Percentiles rank a stretch among this genome's conserved stretches.
Conservation (phyloP, 1,139 yeast species). For the Geotrichum macrosporum region DNA sequence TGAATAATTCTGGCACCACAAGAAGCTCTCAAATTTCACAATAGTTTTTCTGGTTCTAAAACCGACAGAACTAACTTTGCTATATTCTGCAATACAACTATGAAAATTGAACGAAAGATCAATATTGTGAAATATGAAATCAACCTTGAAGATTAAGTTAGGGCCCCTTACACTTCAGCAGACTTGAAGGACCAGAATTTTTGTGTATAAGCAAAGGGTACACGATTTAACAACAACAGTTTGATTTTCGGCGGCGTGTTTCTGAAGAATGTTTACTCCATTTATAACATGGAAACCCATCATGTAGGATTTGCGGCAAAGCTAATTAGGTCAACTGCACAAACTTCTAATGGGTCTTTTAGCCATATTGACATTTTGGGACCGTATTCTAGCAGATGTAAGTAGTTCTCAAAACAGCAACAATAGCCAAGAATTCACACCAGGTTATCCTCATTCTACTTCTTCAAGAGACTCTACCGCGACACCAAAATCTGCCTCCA, state of each 20-base stretch:
- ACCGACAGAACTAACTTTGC: constrained; percentile 58
- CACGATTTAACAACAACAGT: constrained; percentile 38
- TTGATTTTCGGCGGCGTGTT: constrained; percentile 61
- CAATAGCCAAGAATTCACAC: too few relatives aligned
- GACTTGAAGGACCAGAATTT: not conserved
- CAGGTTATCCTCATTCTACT: too few relatives aligned
- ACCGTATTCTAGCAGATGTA: too few relatives aligned
- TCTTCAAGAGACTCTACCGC: too few relatives aligned
- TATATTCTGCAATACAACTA: constrained; percentile 50
- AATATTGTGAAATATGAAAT: constrained; percentile 46
- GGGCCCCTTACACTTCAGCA: not conserved
- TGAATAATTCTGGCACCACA: constrained; percentile 52
- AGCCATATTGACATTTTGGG: constrained; percentile 16
- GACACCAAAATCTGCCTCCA: too few relatives aligned
- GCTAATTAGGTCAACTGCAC: constrained; percentile 25
- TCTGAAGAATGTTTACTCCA: constrained; percentile 53
- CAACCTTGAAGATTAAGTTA: constrained; percentile 13
- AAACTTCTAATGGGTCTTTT: constrained; percentile 28
- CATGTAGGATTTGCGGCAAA: constrained; percentile 51
- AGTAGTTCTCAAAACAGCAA: too few relatives aligned
- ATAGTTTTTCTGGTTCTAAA: constrained; percentile 47
- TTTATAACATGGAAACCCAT: constrained; percentile 51
- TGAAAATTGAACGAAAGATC: constrained; percentile 41
- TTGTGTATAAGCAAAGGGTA: constrained; percentile 62
- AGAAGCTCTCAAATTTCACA: constrained; percentile 55